phyloP scores from a whole-genome alignment of 2,329 filamentous ascomycete species.

The Neonectria punicea region DNA sequence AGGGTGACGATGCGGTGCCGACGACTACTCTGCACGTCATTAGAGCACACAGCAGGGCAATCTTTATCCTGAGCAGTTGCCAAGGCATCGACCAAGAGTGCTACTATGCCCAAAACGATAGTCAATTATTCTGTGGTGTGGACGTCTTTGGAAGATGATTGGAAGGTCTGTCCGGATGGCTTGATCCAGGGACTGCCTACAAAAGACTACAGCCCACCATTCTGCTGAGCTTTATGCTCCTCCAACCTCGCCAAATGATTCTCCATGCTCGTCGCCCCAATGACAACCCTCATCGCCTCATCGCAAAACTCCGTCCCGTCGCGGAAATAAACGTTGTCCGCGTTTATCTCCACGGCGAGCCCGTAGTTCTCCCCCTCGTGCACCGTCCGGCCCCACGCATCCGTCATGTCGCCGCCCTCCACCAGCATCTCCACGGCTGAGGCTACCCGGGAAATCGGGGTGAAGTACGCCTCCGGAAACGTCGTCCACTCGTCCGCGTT shows the following conservation, averaged over 20 bases:
- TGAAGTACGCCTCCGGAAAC: constrained; percentile 46
- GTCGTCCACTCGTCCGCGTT: constrained; percentile 41
- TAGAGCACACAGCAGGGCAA: not conserved
- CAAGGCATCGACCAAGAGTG: not conserved
- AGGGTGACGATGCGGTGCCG: not conserved
- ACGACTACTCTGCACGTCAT: not conserved
- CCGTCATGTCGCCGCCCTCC: constrained; percentile 35
- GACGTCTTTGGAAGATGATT: not conserved
- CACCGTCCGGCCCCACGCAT: constrained; percentile 39
- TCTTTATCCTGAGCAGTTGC: not conserved
- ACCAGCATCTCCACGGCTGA: constrained; percentile 43
- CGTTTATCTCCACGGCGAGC: constrained; percentile 44
- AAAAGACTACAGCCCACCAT: not conserved
- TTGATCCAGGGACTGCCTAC: not conserved
- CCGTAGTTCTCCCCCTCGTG: constrained; percentile 36
- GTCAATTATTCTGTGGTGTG: not conserved
- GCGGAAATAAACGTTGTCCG: constrained; percentile 47
- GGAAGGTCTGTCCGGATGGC: not conserved
- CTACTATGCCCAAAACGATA: not conserved
- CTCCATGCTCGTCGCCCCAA: constrained; percentile 35
- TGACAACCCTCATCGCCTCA: constrained; percentile 37
- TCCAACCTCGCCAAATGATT: constrained; percentile 29
- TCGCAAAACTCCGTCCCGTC: constrained; percentile 39
- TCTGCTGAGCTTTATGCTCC: constrained; percentile 22
- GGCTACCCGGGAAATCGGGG: constrained; percentile 43